Conservation (phyloP, 2,329 filamentous ascomycete species). For the Niveomyces coronatus region DNA sequence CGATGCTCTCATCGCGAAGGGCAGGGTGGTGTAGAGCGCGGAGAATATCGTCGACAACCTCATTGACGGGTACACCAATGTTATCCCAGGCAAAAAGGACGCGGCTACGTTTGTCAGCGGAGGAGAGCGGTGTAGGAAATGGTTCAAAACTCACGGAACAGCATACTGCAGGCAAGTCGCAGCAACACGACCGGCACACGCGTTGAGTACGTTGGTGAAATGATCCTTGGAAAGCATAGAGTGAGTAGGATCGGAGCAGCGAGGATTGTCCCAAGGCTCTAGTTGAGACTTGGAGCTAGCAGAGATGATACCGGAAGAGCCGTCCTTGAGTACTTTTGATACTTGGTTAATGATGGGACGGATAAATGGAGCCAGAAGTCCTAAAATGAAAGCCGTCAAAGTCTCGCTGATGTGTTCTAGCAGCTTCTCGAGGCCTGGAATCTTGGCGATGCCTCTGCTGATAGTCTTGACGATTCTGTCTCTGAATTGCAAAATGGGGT, state of each 20-base stretch:
- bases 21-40: slow-evolving; percentile 87
- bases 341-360: slow-evolving; percentile 84
- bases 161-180: slow-evolving; percentile 74
- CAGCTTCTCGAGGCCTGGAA: slow-evolving; percentile 81
- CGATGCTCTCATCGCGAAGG: slow-evolving; percentile 60
- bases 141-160: slow-evolving; percentile 50
- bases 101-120: slow-evolving; percentile 35
- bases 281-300: slow-evolving; percentile 65
- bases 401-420: slow-evolving; percentile 92
- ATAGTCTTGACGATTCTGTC: slow-evolving; percentile 89
- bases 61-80: slow-evolving; percentile 67
- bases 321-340: slow-evolving; percentile 73
- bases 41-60: slow-evolving; percentile 72
- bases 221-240: slow-evolving; percentile 72
- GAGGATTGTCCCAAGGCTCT: slow-evolving; percentile 69
- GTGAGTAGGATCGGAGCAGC: slow-evolving; percentile 69
- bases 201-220: slow-evolving; percentile 70
- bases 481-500: slow-evolving; percentile 86
- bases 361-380: slow-evolving; percentile 82
- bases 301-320: slow-evolving; percentile 61
- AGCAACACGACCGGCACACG: slow-evolving; percentile 64
- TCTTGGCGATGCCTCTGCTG: slow-evolving; percentile 75
- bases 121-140: neutral
- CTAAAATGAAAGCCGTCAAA: slow-evolving; percentile 82
- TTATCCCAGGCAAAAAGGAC: slow-evolving; percentile 92